A percentile compares a stretch with the other conserved stretches of the same genome.
These are phyloP conservation scores for Cladosporium sp. DNA, from an alignment of 2,329 filamentous ascomycete genomes.

Conservation along the genomic window DNA sequence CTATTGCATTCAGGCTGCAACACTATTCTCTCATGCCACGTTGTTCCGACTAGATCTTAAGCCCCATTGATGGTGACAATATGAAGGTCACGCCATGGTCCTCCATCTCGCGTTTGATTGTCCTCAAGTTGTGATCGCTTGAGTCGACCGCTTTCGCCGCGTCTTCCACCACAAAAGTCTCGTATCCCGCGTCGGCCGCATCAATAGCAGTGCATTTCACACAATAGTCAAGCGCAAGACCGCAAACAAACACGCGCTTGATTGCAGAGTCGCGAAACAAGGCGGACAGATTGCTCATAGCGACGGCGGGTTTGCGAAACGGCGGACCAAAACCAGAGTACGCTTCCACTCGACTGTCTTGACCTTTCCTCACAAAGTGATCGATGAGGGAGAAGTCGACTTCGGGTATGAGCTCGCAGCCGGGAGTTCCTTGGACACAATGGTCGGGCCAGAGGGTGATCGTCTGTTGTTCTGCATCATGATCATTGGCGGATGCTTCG, in stretches of 20 bases:
- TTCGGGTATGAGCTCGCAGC: slow-evolving; percentile 70
- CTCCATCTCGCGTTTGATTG: slow-evolving; percentile 50
- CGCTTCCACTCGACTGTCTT: slow-evolving; percentile 74
- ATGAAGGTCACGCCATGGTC: slow-evolving; percentile 61
- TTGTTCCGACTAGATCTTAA: background rate
- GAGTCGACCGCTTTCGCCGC: slow-evolving; percentile 70
- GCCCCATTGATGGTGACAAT: background rate
- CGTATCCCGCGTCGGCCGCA: slow-evolving; percentile 70
- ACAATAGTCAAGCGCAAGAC: slow-evolving; percentile 85
- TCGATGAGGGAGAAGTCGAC: slow-evolving; percentile 61
- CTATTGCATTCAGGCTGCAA: too few species aligned
- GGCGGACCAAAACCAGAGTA: slow-evolving; percentile 88
- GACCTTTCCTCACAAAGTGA: slow-evolving; percentile 71
- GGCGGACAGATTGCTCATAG: slow-evolving; percentile 58
- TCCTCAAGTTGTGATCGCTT: slow-evolving; percentile 51
- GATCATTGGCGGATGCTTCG: slow-evolving; percentile 43
- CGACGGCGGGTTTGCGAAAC: slow-evolving; percentile 58
- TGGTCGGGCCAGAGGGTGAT: slow-evolving; percentile 82
- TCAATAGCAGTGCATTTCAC: slow-evolving; percentile 78
- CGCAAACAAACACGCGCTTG: slow-evolving; percentile 80
- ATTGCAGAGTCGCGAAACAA: slow-evolving; percentile 55
- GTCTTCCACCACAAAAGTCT: slow-evolving; percentile 72
- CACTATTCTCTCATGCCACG: background rate
- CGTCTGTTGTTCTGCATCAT: slow-evolving; percentile 40
- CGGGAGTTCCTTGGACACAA: slow-evolving; percentile 71